These are phyloP conservation scores for Darksidea phi DNA, from an alignment of 495 filamentous ascomycete species.

Conservation along the genomic window DNA sequence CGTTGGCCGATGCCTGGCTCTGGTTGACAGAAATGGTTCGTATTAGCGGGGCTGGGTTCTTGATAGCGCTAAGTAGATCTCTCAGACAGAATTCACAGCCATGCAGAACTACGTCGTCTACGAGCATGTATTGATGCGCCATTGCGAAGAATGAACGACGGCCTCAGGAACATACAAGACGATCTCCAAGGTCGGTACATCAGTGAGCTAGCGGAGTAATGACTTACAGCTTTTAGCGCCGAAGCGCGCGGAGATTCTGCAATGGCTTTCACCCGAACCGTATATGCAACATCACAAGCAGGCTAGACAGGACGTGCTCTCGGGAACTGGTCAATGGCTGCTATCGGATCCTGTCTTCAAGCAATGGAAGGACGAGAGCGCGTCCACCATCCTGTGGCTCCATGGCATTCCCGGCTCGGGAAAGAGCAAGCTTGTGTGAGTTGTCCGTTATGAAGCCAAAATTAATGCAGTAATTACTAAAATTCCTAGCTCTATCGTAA, in stretches of 20 bases:
- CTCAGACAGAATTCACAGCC: too few relatives aligned
- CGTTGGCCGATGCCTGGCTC: slow-evolving; percentile 8
- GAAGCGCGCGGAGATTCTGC: slow-evolving; percentile 18
- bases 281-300: slow-evolving; percentile 34
- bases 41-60: neutral
- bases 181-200: slow-evolving; percentile 24
- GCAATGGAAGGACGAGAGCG: slow-evolving; percentile 37
- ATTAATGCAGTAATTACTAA: slow-evolving; percentile 16
- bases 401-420: slow-evolving; percentile 42
- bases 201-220: neutral
- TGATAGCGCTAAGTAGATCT: slow-evolving; percentile 3
- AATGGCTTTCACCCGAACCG: slow-evolving; percentile 30
- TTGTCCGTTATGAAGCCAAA: neutral
- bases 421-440: slow-evolving; percentile 39
- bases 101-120: slow-evolving; percentile 11
- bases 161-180: slow-evolving; percentile 31
- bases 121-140: slow-evolving; percentile 19
- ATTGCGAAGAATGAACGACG: slow-evolving; percentile 27
- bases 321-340: slow-evolving; percentile 37
- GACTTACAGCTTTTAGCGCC: slow-evolving; percentile 7
- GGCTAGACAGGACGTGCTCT: slow-evolving; percentile 19
- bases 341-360: slow-evolving; percentile 28
- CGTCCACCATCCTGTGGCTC: slow-evolving; percentile 41
- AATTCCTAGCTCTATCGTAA: slow-evolving; percentile 24
- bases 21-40: slow-evolving; percentile 19